Base-by-base conservation (phyloP, 2,329 filamentous ascomycete genomes). In the Ophiostoma sp. region DNA sequence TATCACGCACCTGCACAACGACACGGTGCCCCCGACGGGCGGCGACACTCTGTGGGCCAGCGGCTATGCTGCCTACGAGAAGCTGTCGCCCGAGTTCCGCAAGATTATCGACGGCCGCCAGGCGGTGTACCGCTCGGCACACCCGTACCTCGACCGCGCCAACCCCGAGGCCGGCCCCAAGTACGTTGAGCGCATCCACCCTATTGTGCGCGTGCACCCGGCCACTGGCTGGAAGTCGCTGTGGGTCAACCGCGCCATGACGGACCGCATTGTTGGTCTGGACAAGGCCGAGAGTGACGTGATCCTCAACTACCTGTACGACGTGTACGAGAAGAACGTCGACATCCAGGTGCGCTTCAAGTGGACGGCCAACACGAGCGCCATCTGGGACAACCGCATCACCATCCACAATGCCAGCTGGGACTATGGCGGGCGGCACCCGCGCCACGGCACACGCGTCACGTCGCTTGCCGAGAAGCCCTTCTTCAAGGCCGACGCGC, bases 361-460 rank as follows among this genome's bases (percentile, higher is more conserved):
- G 75, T 92, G 90, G 90, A 90, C 86, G 0, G 86, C 87, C 0
- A 79, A 83, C 35, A 90, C 89, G 0, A 89, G 85, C 68, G 90
- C 87, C 0, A 78, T 92, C 3, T 92, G 89, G 89, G 89, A 92
- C 75, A 92, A 92, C 74, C 82, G 87, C 54, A 89, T 91, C 71
- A 91, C 90, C 0, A 91, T 91, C 52, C 89, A 92, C 74, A 91
- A 90, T 72, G 89, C 89, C 0, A 89, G 86, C 74, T 92, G 89
- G 88, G 89, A 92, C 74, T 92, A 92, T 75, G 88, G 86, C 44
- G 88, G 88, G 1, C 83, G 80, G 27, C 82, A 91, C 76, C 87
- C 89, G 0, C 82, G 90, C 54, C 90, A 93, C 76, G 90, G 90
- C 2, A 92, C 89, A 0, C 82, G 90, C 36, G 89, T 93, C 3